These are phyloP conservation scores for Chlamydomonas applanata DNA, from an alignment of 139 green algal genomes.

Conservation along the genomic window DNA sequence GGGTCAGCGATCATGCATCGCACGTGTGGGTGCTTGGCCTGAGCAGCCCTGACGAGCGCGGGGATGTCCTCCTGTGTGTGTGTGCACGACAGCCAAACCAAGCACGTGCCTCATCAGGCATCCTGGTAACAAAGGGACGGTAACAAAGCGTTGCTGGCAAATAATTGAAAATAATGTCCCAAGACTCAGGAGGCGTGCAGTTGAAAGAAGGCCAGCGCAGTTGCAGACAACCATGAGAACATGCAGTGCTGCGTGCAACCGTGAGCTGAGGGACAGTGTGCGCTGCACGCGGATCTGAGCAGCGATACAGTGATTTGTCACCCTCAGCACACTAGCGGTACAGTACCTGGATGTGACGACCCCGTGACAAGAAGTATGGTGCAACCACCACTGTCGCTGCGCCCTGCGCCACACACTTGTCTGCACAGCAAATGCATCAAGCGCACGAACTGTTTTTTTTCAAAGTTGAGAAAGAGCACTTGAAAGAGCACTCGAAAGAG, in stretches of 20 bases:
- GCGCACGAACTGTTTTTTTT: background rate
- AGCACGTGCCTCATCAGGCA: background rate
- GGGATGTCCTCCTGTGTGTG: slow-evolving; percentile 82
- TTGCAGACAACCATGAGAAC: too few species aligned
- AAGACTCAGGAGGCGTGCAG: background rate
- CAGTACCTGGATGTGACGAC: slow-evolving; percentile 69
- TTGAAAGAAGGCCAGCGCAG: too few species aligned
- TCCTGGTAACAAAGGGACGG: background rate
- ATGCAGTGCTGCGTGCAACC: too few species aligned
- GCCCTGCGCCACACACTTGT: slow-evolving; percentile 36
- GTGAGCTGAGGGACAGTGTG: too few species aligned
- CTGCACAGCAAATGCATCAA: slow-evolving; percentile 25
- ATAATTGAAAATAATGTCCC: background rate
- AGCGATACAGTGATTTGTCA: too few species aligned
- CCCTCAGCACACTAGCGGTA: background rate
- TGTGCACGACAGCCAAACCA: too few species aligned
- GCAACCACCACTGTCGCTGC: slow-evolving; percentile 70
- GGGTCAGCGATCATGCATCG: slow-evolving; percentile 69
- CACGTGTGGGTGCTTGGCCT: slow-evolving; percentile 44
- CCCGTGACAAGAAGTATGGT: slow-evolving; percentile 85
- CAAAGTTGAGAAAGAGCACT: background rate
- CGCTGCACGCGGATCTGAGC: too few species aligned
- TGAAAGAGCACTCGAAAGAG: too few species aligned
- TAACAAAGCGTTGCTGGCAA: background rate
- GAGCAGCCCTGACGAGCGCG: slow-evolving; percentile 63